A percentile compares a stretch with the other conserved stretches of the same genome.
Conservation (phyloP, 352 stramenopile species). For the Pythium phragmitis region DNA sequence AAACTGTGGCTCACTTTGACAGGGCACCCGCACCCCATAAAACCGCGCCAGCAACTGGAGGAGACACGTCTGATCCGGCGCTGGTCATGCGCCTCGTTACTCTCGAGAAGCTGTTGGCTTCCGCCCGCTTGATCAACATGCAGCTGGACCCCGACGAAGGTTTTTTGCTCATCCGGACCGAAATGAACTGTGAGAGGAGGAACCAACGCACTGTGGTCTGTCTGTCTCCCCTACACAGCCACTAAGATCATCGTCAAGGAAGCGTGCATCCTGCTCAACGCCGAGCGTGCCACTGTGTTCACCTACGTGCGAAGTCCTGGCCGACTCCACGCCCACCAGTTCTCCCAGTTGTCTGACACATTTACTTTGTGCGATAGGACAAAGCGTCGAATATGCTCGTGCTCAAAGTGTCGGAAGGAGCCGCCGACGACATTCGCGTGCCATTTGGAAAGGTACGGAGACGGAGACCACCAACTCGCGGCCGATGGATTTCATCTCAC, state of each 20-base stretch:
- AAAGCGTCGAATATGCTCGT: slow-evolving; percentile 75
- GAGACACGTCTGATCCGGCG: slow-evolving; percentile 32
- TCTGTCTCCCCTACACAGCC: slow-evolving; percentile 30
- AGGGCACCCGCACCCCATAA: slow-evolving; percentile 7
- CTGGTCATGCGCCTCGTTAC: slow-evolving; percentile 58
- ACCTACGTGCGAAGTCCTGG: slow-evolving; percentile 49
- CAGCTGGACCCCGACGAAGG: slow-evolving; percentile 74
- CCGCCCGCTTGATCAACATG: slow-evolving; percentile 79
- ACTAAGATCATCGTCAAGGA: slow-evolving; percentile 87
- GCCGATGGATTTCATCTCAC: no score
- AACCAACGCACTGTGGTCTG: no score
- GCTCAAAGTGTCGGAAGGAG: slow-evolving; percentile 84
- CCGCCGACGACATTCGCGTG: slow-evolving; percentile 83
- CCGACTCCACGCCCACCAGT: no score
- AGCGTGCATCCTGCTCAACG: slow-evolving; percentile 85
- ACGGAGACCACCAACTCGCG: no score
- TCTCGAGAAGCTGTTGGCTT: slow-evolving; percentile 78
- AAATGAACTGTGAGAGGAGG: no score
- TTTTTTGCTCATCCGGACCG: slow-evolving; percentile 10
- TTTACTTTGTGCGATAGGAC: slow-evolving; percentile 35
- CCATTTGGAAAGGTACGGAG: slow-evolving; percentile 68
- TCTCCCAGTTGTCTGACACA: no score
- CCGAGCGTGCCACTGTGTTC: slow-evolving; percentile 89
- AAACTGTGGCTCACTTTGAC: not conserved
- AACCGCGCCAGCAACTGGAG: not conserved